Base-by-base conservation (phyloP, 768 basidiomycete genomes). In the Serendipita indica region DNA sequence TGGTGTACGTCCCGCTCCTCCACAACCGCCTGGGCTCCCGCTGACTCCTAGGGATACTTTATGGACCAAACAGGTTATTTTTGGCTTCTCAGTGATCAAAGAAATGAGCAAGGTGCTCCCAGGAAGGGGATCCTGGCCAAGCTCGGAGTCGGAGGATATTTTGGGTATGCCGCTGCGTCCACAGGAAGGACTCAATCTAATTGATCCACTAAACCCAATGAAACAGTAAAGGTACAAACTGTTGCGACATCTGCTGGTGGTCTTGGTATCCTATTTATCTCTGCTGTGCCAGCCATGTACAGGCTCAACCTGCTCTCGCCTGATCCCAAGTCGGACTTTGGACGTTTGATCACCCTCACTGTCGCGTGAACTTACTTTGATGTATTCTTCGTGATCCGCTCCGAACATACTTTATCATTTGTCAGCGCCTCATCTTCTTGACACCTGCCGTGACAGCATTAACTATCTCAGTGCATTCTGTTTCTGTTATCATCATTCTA, bases 311-410 rank as follows among this genome's bases (percentile, higher is more conserved):
- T 81, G 5, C 68, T 81, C 22, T 72, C 74, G 13, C 65, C 66
- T 6, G 61, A 70, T 4, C 80, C 81, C 2, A 59, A 72, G 41
- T 62, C 78, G 28, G 81, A 83, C 59, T 71, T 79, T 46, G 81
- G 79, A 41, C 33, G 39, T n/a, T 57, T 83, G 16, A 78, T 82
- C 61, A 75, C 79, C 1, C 72, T 83, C 37, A 78, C 78, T 6
- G 67, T 74, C 12, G 76, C 74, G 61, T 73, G 76, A 46, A 76
- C 76, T 35, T 79, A 81, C 72, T 82, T 79, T 62, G 80, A 79
- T 46, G 75, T 82, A 6, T 80, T 82, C 68, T 84, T 84, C 72
- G 79, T 79, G 58, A 78, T 83, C 81, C 81, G 1, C 69, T 81
- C 33, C 75, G 79, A n/a, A 77, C 76, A 62, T 79, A 79, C 67